Conservation (phyloP, 148 eudicot genomes). For the Vaccinium corymbosum region DNA sequence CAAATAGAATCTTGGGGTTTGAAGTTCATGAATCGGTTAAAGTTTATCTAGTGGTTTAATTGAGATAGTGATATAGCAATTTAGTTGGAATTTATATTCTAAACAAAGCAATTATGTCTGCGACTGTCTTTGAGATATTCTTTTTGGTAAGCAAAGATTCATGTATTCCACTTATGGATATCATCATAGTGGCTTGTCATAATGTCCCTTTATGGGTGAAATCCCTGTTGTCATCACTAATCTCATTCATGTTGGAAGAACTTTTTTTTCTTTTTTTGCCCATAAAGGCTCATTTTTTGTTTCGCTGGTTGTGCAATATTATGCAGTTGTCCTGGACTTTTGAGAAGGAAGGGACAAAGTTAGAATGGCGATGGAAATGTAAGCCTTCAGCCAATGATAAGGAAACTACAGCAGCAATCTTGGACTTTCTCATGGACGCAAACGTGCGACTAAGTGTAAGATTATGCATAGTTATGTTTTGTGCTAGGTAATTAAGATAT, state of each 20-base stretch:
- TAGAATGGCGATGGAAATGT: conserved; percentile 97
- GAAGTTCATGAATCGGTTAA: too few relatives aligned
- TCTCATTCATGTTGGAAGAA: conserved; percentile 2
- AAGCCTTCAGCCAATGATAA: conserved; percentile 60
- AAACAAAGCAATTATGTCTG: too few relatives aligned
- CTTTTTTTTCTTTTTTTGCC: neutral
- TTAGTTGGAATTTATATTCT: too few relatives aligned
- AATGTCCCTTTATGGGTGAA: neutral
- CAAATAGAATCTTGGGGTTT: too few relatives aligned
- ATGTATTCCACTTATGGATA: neutral
- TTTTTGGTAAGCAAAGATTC: neutral
- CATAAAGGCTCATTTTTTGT: neutral
- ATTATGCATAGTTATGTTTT: neutral
- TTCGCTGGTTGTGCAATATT: neutral
- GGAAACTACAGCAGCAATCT: conserved; percentile 55
- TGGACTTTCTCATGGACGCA: conserved; percentile 90
- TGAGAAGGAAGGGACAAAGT: conserved; percentile 78
- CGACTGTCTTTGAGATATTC: too few relatives aligned
- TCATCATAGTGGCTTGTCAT: neutral
- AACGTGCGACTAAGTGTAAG: conserved; percentile 85
- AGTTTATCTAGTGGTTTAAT: too few relatives aligned
- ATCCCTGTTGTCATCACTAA: conserved; percentile 2
- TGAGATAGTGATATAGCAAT: too few relatives aligned
- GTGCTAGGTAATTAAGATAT: neutral
- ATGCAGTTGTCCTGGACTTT: conserved; percentile 86